Evolutionary conservation across 345 rosid species (phyloP).

Genomic region (Eucalyptus erythrocorys): DNA sequence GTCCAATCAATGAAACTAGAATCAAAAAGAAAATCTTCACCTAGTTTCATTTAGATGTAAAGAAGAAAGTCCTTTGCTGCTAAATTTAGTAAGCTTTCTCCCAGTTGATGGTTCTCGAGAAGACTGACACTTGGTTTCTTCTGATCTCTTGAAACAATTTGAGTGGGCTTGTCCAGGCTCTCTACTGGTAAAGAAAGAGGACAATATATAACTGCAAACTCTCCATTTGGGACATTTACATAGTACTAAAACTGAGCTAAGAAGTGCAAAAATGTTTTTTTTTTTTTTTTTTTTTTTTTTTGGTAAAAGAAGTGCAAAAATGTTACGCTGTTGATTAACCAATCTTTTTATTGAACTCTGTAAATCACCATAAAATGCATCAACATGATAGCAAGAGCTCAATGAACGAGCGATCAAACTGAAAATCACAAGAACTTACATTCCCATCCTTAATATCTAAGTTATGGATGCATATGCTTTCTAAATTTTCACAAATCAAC

Average conservation of each 20-base stretch:
- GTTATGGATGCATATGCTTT: neutral
- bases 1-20: neutral
- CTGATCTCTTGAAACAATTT: conserved; percentile 18
- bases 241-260: neutral
- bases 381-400: neutral
- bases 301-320: neutral
- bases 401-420: neutral
- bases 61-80: conserved; percentile 6
- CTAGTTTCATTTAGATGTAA: neutral
- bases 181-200: conserved; percentile 6
- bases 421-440: neutral
- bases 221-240: neutral
- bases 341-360: neutral
- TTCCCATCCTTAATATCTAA: neutral
- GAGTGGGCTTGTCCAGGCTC: conserved; percentile 23
- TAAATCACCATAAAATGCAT: neutral
- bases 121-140: conserved; percentile 6
- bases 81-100: conserved; percentile 9
- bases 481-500: neutral
- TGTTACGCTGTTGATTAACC: neutral
- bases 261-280: neutral
- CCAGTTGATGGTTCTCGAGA: conserved; percentile 9
- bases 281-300: too few species aligned
- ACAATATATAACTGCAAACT: neutral
- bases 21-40: neutral